Base-by-base conservation (phyloP, 1,284 basidiomycete species). In the Malassezia furfur region DNA sequence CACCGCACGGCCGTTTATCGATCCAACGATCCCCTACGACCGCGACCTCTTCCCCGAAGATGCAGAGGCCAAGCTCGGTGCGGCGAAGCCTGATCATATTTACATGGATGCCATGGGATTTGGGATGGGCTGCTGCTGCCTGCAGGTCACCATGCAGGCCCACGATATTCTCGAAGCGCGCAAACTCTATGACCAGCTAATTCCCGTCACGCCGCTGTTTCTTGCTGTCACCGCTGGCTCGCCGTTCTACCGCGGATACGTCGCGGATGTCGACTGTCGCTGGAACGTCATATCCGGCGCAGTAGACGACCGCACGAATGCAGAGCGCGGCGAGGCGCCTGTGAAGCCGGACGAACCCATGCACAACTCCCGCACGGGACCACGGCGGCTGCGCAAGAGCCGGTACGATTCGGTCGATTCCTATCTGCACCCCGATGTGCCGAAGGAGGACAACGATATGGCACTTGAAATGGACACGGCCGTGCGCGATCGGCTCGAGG, bases 51-150 rank as follows among this genome's bases (percentile, higher is more conserved):
- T 87, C 68, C 78, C 84, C 10, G 89, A 90, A 70, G 91, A 93
- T 41, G 21, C 73, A 84, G 90, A 93, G 79, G 91, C 91, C 1
- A 86, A 85, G 74, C 60, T 60, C 54, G 90, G 88, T 5, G 88
- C 89, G 10, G 91, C 91, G 10, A 80, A 87, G 48, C 79, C 81
- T 12, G 85, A 93, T 75, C 91, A 96, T 76, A 91, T 99, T 65
- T 98, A 98, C 76, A 83, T 98, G 81, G 94, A 99, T 76, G 91
- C 94, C 1, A 96, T 96, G 94, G 93, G 91, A 22, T 99, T 99
- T 76, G 94, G 94, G 41, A 98, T 96, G 93, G 94, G 94, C 3
- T 96, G 93, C 70, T 94, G 89, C 72, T 98, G 94, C 77, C 79
- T 99, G 48, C 94, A 99, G 73, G 81, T 98, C 62, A 99, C 94